A percentile compares a stretch with the other conserved stretches of the same genome.
Evolutionary conservation across 2,329 filamentous ascomycete species (phyloP).

Genomic region (Sporothrix schenckii): DNA sequence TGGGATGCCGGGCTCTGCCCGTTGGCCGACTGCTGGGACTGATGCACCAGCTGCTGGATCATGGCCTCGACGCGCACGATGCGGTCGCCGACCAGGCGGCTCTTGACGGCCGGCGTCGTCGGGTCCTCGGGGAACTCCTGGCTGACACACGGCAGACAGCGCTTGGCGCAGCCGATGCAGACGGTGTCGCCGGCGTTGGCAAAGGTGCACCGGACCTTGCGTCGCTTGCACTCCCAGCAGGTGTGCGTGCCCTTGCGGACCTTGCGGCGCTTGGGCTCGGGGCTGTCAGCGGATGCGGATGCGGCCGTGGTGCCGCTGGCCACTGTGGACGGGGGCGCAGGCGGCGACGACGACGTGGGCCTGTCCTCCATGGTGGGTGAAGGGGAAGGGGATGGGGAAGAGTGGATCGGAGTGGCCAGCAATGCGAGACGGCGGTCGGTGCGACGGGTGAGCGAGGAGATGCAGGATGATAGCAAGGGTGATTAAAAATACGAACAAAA

Average conservation of each 20-base stretch:
- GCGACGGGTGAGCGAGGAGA: neutral
- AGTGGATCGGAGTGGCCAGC: neutral
- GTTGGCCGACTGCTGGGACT: slow-evolving; percentile 32
- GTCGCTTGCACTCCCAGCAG: slow-evolving; percentile 61
- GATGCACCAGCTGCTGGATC: slow-evolving; percentile 31
- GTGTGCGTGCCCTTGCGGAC: slow-evolving; percentile 48
- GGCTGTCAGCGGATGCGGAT: neutral
- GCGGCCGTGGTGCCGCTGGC: neutral
- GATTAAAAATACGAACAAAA: too few species aligned
- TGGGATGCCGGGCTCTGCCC: neutral
- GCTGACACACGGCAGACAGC: slow-evolving; percentile 49
- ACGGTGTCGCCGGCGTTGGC: slow-evolving; percentile 40
- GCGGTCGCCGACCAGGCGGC: slow-evolving; percentile 34
- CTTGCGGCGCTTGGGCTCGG: slow-evolving; percentile 31
- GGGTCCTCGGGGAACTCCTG: slow-evolving; percentile 51
- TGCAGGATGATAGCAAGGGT: too few species aligned
- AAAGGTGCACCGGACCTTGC: slow-evolving; percentile 57
- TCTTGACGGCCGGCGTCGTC: slow-evolving; percentile 29
- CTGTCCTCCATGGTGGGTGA: slow-evolving; percentile 2
- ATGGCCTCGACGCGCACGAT: slow-evolving; percentile 34
- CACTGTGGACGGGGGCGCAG: neutral
- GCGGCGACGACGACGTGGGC: neutral
- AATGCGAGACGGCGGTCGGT: neutral
- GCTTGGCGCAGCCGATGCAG: slow-evolving; percentile 52
- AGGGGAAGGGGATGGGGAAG: neutral